A percentile compares a stretch with the other conserved stretches of the same genome.
Evolutionary conservation across 2,329 filamentous ascomycete genomes (phyloP).

Genomic region (Ascocoryne sarcoides): DNA sequence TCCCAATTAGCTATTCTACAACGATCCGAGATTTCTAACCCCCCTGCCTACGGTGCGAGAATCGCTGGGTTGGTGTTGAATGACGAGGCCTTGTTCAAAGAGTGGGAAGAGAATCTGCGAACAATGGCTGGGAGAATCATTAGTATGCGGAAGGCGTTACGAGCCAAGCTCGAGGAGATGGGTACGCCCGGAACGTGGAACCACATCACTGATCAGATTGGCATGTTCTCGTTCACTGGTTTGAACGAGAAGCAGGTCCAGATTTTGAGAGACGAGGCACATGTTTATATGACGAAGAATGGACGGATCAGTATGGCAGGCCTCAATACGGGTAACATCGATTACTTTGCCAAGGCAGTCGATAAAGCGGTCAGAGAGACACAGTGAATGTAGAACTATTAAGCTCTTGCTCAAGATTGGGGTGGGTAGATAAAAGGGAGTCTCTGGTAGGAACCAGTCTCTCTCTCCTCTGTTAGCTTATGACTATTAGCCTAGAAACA

Average conservation of each 20-base stretch:
- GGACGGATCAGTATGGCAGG: slow-evolving; percentile 97
- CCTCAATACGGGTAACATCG: slow-evolving; percentile 84
- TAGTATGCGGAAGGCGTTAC: slow-evolving; percentile 74
- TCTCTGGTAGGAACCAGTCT: neutral
- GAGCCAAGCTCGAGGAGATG: slow-evolving; percentile 72
- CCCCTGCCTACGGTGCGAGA: slow-evolving; percentile 85
- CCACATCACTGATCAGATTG: slow-evolving; percentile 97
- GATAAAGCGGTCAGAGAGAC: slow-evolving; percentile 61
- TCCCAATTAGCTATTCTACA: slow-evolving; percentile 91
- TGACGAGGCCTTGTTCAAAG: slow-evolving; percentile 67
- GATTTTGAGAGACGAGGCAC: slow-evolving; percentile 59
- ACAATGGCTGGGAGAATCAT: slow-evolving; percentile 97
- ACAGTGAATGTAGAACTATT: neutral
- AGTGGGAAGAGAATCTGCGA: slow-evolving; percentile 82
- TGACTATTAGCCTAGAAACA: too few relatives aligned
- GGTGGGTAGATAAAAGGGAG: neutral
- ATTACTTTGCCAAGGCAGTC: slow-evolving; percentile 85
- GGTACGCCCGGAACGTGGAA: slow-evolving; percentile 88
- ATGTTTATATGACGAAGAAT: slow-evolving; percentile 95
- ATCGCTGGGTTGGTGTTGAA: slow-evolving; percentile 83
- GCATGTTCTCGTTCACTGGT: slow-evolving; percentile 97
- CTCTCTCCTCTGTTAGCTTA: too few relatives aligned
- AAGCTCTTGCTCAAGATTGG: neutral
- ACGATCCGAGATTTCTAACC: slow-evolving; percentile 95
- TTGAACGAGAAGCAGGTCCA: slow-evolving; percentile 64